Evolutionary conservation across 1,139 yeast species (phyloP).

Genomic region (Saccharomyces pastorianus): DNA sequence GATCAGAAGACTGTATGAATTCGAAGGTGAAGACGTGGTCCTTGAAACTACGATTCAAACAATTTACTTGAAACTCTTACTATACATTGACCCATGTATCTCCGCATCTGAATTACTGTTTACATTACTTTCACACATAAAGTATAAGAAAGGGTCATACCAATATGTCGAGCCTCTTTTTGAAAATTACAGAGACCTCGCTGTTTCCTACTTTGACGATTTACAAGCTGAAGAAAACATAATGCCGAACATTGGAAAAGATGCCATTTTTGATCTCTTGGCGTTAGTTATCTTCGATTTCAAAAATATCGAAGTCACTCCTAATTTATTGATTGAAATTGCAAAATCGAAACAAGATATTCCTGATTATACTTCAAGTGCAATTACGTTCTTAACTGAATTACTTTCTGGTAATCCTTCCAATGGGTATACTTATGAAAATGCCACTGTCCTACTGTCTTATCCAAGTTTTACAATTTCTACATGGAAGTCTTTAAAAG

Average conservation of each 20-base stretch:
- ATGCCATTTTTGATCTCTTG: conserved; percentile 13
- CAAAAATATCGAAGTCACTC: conserved; percentile 5
- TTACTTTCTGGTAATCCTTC: not conserved
- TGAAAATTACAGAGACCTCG: conserved; percentile 16
- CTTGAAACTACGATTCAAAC: conserved; percentile 46
- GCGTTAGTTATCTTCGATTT: conserved; percentile 17
- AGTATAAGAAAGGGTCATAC: conserved; percentile 12
- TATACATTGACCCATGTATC: conserved; percentile 30
- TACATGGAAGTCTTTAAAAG: conserved; percentile 17
- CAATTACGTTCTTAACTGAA: not conserved
- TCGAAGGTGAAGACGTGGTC: conserved; percentile 54
- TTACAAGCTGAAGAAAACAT: conserved; percentile 2
- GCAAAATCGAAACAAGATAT: conserved; percentile 11
- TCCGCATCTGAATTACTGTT: conserved; percentile 29
- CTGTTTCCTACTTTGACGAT: conserved; percentile 12
- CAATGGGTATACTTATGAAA: not conserved
- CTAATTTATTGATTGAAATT: conserved; percentile 29
- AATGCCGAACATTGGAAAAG: conserved; percentile 2
- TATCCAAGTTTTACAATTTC: conserved; percentile 11
- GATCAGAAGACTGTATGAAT: conserved; percentile 43
- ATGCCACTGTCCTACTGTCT: conserved; percentile 5
- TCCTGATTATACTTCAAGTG: not conserved
- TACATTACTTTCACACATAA: conserved; percentile 27
- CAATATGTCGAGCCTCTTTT: conserved; percentile 13
- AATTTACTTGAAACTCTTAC: conserved; percentile 40